phyloP scores from a whole-genome alignment of 139 green algal genomes.

The Chlorella sp. region DNA sequence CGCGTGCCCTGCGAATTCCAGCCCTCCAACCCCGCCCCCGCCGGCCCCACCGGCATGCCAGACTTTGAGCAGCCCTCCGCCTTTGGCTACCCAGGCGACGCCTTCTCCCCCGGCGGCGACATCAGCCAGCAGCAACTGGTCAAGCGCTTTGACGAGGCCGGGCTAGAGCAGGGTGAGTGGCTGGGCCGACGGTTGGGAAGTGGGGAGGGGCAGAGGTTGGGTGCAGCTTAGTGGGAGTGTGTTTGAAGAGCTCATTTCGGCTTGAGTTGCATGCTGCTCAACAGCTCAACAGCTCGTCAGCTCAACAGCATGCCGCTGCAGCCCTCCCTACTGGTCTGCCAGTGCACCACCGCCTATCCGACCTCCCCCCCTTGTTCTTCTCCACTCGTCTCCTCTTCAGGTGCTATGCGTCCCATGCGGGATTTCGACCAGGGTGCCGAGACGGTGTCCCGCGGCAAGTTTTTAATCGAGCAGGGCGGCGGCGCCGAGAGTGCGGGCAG shows the following conservation, averaged over 20 bases:
- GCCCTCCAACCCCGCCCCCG: slow-evolving; percentile 33
- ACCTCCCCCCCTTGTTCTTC: neutral
- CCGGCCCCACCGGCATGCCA: neutral
- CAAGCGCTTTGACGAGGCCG: slow-evolving; percentile 34
- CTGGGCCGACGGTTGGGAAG: too few species aligned
- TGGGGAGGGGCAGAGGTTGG: too few species aligned
- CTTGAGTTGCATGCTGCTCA: too few species aligned
- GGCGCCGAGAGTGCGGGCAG: too few species aligned
- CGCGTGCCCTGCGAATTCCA: slow-evolving; percentile 36
- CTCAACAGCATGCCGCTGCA: too few species aligned
- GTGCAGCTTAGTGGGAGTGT: too few species aligned
- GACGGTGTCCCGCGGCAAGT: neutral
- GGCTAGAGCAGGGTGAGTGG: slow-evolving; percentile 28
- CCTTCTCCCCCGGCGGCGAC: neutral
- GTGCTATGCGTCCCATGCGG: neutral
- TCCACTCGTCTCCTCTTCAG: neutral
- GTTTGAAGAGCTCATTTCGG: too few species aligned
- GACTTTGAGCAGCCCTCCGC: neutral
- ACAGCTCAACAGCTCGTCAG: too few species aligned
- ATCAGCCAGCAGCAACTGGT: slow-evolving; percentile 16
- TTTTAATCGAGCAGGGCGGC: neutral
- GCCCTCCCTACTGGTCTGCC: too few species aligned
- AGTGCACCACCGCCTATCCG: too few species aligned
- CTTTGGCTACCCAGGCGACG: neutral
- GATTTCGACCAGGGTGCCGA: neutral